Conservation (phyloP, 345 rosid genomes). For the Eucalyptus marginata region DNA sequence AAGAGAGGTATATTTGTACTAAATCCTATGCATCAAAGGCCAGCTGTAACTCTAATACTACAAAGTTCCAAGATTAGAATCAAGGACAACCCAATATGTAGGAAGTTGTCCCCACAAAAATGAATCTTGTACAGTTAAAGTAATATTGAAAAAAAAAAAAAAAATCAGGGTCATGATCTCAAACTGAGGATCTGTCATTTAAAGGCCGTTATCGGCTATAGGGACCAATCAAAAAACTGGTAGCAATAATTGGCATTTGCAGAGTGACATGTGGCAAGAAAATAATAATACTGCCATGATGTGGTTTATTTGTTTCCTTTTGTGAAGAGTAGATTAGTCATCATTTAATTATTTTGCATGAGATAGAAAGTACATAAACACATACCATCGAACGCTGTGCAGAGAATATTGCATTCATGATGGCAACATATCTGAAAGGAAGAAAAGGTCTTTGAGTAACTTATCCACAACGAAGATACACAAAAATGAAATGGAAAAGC, state of each 20-base stretch:
- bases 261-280: background rate
- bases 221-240: background rate
- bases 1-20: background rate
- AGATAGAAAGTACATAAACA: background rate
- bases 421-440: constrained; percentile 78
- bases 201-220: background rate
- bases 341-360: background rate
- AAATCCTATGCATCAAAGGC: background rate
- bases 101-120: background rate
- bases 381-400: constrained; percentile 84
- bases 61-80: background rate
- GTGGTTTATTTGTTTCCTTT: background rate
- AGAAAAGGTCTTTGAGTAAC: background rate
- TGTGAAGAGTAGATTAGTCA: background rate
- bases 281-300: background rate
- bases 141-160: background rate
- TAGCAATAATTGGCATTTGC: background rate
- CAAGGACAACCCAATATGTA: background rate
- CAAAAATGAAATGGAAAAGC: background rate
- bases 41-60: background rate
- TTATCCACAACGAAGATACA: background rate
- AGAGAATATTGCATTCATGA: constrained; percentile 95
- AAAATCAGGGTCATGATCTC: background rate
- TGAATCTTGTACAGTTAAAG: background rate
- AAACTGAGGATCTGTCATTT: background rate